phyloP scores from a whole-genome alignment of 129 eudicot species.

The Flaveria trinervia region DNA sequence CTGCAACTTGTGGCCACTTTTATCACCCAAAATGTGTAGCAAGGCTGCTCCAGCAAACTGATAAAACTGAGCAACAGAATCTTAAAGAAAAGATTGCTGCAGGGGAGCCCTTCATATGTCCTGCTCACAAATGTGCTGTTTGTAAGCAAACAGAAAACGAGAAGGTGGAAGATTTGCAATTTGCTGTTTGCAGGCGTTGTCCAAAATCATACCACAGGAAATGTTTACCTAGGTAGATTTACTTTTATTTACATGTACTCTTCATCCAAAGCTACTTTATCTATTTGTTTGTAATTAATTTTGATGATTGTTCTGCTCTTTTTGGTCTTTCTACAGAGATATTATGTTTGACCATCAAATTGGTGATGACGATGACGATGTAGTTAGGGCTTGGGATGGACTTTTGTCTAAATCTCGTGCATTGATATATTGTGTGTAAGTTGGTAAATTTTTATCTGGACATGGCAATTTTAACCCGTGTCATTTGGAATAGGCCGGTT shows the following conservation, averaged over 20 bases:
- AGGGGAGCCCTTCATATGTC: conserved; percentile 81
- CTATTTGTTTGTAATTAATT: background rate
- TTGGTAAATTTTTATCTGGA: background rate
- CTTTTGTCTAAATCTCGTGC: conserved; percentile 64
- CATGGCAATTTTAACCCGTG: background rate
- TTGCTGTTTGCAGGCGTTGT: conserved; percentile 92
- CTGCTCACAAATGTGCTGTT: conserved; percentile 64
- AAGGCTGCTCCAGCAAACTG: conserved; percentile 46
- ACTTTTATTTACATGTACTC: background rate
- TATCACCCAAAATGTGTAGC: conserved; percentile 92
- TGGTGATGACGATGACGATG: conserved; percentile 29
- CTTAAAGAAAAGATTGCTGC: conserved; percentile 51
- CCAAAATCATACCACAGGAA: conserved; percentile 84
- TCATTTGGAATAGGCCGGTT: background rate
- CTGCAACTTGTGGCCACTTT: conserved; percentile 85
- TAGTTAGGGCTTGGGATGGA: conserved; percentile 71
- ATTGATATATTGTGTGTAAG: conserved; percentile 87
- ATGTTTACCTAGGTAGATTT: conserved; percentile 71
- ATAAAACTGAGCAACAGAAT: conserved; percentile 42
- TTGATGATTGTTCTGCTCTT: background rate
- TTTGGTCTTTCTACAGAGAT: conserved; percentile 45
- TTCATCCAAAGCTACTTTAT: conserved; percentile 7
- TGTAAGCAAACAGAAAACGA: conserved; percentile 69
- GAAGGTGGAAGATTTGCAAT: conserved; percentile 49
- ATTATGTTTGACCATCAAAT: conserved; percentile 45